These are phyloP conservation scores for Gracilaria domingensis DNA, from an alignment of 23 red algal species.

Conservation along the genomic window DNA sequence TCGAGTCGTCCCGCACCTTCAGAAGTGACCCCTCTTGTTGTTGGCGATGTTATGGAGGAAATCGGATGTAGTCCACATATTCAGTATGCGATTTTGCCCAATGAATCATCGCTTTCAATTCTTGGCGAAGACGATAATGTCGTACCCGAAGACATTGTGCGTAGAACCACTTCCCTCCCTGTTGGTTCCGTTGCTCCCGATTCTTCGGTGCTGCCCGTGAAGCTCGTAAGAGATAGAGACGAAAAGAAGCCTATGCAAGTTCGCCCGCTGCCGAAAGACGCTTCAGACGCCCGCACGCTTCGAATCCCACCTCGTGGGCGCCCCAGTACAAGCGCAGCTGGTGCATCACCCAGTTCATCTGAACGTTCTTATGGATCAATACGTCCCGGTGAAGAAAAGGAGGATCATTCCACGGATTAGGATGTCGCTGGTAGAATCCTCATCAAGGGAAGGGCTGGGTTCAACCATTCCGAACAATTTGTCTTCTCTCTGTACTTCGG, in stretches of 20 bases:
- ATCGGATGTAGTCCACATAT: conserved; percentile 6
- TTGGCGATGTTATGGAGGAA: not conserved
- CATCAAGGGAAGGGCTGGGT: not conserved
- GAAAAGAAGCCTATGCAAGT: conserved; percentile 24
- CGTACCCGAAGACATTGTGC: conserved; percentile 59
- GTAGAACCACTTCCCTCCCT: not conserved
- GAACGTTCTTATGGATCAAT: conserved; percentile 32
- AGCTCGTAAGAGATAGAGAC: not conserved
- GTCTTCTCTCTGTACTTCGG: not conserved
- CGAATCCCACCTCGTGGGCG: conserved; percentile 27
- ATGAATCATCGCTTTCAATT: conserved; percentile 43
- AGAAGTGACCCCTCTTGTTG: not conserved
- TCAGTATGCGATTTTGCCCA: conserved; percentile 53
- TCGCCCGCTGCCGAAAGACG: conserved; percentile 57
- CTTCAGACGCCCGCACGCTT: conserved; percentile 36
- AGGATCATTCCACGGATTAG: not conserved
- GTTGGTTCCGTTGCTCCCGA: not conserved
- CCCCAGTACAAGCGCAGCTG: not conserved
- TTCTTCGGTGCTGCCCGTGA: not conserved
- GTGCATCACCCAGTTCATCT: not conserved
- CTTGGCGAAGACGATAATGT: conserved; percentile 64
- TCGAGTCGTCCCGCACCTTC: not conserved
- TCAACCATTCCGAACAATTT: not conserved
- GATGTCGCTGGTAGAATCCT: not conserved
- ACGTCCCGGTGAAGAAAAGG: not conserved